A percentile compares a stretch with the other conserved stretches of the same genome.
These are phyloP conservation scores for Xanthoconium stramineum DNA, from an alignment of 768 basidiomycete genomes.

Conservation along the genomic window DNA sequence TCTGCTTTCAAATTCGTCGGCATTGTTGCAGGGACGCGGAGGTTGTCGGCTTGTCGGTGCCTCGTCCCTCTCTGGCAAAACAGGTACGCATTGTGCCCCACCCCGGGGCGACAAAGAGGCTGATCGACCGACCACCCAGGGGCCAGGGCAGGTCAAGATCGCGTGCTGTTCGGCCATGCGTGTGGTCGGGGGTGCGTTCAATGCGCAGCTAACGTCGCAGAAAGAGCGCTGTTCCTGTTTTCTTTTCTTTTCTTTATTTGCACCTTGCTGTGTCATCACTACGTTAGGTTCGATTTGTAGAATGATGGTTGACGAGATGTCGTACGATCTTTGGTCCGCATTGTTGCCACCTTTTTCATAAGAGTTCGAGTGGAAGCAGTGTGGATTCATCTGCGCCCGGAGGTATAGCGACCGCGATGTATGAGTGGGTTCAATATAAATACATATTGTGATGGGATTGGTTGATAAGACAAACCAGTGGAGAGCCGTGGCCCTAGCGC, in stretches of 20 bases:
- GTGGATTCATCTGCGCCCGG: constrained; percentile 31
- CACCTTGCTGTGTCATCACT: not conserved
- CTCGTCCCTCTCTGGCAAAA: constrained; percentile 1
- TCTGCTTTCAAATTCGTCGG: constrained; percentile 23
- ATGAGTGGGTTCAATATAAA: constrained; percentile 7
- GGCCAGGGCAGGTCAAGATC: constrained; percentile 3
- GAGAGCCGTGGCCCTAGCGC: not conserved
- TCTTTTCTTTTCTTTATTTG: not conserved
- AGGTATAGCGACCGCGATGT: constrained; percentile 25
- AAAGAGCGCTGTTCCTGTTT: not conserved
- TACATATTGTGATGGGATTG: not conserved
- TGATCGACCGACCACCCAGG: not conserved
- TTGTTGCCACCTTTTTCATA: not conserved
- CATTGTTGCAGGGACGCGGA: constrained; percentile 13
- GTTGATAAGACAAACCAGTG: not conserved
- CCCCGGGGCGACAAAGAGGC: not conserved
- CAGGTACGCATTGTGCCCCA: not conserved
- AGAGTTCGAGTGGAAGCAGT: constrained; percentile 30
- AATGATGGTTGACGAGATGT: constrained; percentile 3
- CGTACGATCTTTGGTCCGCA: constrained; percentile 2
- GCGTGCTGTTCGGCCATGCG: constrained; percentile 11
- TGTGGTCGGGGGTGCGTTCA: constrained; percentile 8
- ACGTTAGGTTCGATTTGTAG: constrained; percentile 1
- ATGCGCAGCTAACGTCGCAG: constrained; percentile 14
- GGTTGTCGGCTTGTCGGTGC: constrained; percentile 5